These are phyloP conservation scores for Saksenaea oblongispora DNA, from an alignment of 371 early-diverging fungal species.

Conservation along the genomic window DNA sequence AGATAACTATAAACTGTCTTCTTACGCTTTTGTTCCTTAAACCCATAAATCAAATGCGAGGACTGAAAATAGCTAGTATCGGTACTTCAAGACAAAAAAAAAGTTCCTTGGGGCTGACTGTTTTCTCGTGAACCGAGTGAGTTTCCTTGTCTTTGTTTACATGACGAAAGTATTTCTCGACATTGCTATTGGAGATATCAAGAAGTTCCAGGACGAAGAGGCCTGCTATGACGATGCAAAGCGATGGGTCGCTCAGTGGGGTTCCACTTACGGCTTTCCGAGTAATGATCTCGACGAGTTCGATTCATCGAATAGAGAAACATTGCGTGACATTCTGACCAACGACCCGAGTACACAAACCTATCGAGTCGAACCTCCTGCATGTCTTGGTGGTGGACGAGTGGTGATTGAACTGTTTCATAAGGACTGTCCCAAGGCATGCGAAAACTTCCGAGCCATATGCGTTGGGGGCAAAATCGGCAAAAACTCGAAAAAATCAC, in stretches of 20 bases:
- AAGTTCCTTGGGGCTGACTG: background rate
- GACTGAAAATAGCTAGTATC: background rate
- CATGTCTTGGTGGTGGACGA: slow-evolving; percentile 48
- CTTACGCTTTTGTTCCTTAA: too few relatives aligned
- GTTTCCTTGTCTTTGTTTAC: background rate
- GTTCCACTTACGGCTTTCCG: slow-evolving; percentile 43
- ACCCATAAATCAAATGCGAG: background rate
- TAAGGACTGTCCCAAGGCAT: slow-evolving; percentile 62
- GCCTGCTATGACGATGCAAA: slow-evolving; percentile 36
- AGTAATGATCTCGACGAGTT: slow-evolving; percentile 34
- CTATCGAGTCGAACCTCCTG: slow-evolving; percentile 37
- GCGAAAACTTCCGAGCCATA: slow-evolving; percentile 60
- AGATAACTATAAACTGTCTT: too few relatives aligned
- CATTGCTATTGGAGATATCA: slow-evolving; percentile 50
- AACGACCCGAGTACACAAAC: slow-evolving; percentile 38
- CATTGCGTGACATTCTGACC: slow-evolving; percentile 46
- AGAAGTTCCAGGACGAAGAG: slow-evolving; percentile 23
- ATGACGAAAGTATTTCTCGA: slow-evolving; percentile 40
- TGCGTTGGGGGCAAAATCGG: slow-evolving; percentile 53
- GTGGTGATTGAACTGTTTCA: slow-evolving; percentile 50
- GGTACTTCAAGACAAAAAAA: background rate
- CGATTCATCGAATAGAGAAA: slow-evolving; percentile 33
- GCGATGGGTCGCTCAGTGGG: slow-evolving; percentile 45
- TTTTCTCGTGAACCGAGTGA: too few relatives aligned
- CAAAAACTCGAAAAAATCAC: slow-evolving; percentile 55